Base-by-base conservation (phyloP, 768 basidiomycete genomes). In the Cystobasidium onofrii region DNA sequence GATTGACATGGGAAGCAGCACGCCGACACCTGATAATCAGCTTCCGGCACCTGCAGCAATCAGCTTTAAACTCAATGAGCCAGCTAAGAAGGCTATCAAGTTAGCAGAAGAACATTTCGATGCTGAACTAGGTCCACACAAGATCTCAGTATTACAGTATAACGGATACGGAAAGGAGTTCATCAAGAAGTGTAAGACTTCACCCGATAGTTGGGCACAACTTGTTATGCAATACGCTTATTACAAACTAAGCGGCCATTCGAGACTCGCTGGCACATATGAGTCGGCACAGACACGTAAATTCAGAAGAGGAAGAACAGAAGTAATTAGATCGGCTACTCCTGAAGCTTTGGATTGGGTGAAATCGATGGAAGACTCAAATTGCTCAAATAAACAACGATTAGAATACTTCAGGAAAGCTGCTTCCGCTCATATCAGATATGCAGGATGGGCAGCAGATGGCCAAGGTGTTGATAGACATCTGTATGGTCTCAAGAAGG, bases 201-300 rank as follows among this genome's bases (percentile, higher is more conserved):
- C 90, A 0, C 96, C 95, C 0, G 96, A 99, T 79, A 93, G 94
- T 31, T 93, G 92, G 88, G 90, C 86, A 20, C 96, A 99, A 82
- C 85, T 98, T 67, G 88, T 94, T 77, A 97, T 94, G 83, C 95
- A 97, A 82, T 88, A 97, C 60, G 95, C 94, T 25, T 97, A 91
- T 84, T 87, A 89, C 81, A 93, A 94, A 83, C 86, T 93, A 69
- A 77, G 78, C 60, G 80, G 79, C 33, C 44, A 43, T 43, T 43
- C 66, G 23, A 52, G 79, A 36, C 79, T 80, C 10, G 81, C 79
- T 13, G 79, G 81, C 12, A 81, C 81, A 18, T 99, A 99, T 83
- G 95, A 99, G 84, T 89, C 88, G 75, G 89, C 90, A 6, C 95
- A 97, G 83, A 98, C 95, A 70, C 85, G 96, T 29, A 92, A 91